Conservation (phyloP, 495 filamentous ascomycete species). For the Daldinia grandis region DNA sequence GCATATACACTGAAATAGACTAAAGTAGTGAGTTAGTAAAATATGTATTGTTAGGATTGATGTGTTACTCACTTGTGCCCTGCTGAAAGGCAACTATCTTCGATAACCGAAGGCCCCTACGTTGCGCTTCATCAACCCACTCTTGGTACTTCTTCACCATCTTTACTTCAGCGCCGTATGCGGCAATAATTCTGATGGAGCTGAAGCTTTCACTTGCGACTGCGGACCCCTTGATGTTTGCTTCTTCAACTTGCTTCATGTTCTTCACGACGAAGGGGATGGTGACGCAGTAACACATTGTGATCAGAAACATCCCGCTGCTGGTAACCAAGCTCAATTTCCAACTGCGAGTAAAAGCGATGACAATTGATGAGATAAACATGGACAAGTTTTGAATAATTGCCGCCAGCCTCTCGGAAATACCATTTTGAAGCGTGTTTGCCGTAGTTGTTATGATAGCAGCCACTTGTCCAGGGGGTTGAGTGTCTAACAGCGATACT, state of each 20-base stretch:
- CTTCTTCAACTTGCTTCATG: conserved; percentile 62
- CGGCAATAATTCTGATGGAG: conserved; percentile 67
- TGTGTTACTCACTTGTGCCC: conserved; percentile 47
- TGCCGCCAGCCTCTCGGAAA: conserved; percentile 68
- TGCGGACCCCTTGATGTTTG: conserved; percentile 67
- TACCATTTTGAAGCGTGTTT: conserved; percentile 71
- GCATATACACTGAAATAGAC: conserved; percentile 56
- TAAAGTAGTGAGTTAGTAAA: conserved; percentile 22
- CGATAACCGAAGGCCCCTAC: conserved; percentile 60
- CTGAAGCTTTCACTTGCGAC: conserved; percentile 66
- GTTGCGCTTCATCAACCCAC: conserved; percentile 66
- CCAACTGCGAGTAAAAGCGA: conserved; percentile 67
- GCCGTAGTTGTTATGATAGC: conserved; percentile 70
- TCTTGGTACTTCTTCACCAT: conserved; percentile 60
- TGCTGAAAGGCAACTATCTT: conserved; percentile 59
- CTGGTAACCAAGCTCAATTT: conserved; percentile 65
- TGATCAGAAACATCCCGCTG: conserved; percentile 64
- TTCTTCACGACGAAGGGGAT: conserved; percentile 67
- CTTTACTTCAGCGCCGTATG: conserved; percentile 68
- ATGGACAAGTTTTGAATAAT: conserved; percentile 64
- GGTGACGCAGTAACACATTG: conserved; percentile 62
- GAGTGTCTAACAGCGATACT: conserved; percentile 61
- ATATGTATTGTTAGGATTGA: not conserved
- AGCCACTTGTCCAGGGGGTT: conserved; percentile 62
- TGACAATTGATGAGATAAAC: conserved; percentile 58